phyloP scores from a whole-genome alignment of 1,139 yeast species.

The Pichia sp. region DNA sequence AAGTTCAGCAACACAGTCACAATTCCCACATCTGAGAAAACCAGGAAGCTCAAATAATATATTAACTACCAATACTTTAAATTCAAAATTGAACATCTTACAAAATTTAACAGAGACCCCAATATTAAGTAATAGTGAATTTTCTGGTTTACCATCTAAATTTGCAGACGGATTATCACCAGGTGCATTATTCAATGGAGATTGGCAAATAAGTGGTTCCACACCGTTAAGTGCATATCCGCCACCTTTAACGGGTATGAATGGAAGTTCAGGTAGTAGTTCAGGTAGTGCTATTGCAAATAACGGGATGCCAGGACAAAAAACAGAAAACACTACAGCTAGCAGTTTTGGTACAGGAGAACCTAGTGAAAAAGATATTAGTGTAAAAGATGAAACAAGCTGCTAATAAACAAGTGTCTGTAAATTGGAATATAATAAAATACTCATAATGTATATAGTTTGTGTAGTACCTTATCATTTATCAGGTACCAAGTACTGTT shows the following conservation, averaged over 20 bases:
- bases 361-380: neutral
- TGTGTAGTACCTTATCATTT: neutral
- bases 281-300: neutral
- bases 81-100: neutral
- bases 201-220: conserved; percentile 30
- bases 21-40: neutral
- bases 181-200: conserved; percentile 26
- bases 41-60: neutral
- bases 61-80: neutral
- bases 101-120: neutral
- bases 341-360: neutral
- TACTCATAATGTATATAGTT: too few species aligned
- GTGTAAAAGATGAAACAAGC: too few species aligned
- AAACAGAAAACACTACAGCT: neutral
- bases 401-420: neutral
- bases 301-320: neutral
- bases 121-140: conserved; percentile 18
- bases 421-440: too few species aligned
- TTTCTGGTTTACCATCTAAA: conserved; percentile 43
- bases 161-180: conserved; percentile 37
- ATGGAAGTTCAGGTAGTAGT: neutral
- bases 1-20: neutral
- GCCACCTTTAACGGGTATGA: neutral
- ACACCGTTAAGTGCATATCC: conserved; percentile 23
- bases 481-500: too few species aligned